Percentiles rank a stretch among this genome's conserved stretches.
These are phyloP conservation scores for Coniochaeta sp. DNA, from an alignment of 2,329 filamentous ascomycete species.

Conservation along the genomic window DNA sequence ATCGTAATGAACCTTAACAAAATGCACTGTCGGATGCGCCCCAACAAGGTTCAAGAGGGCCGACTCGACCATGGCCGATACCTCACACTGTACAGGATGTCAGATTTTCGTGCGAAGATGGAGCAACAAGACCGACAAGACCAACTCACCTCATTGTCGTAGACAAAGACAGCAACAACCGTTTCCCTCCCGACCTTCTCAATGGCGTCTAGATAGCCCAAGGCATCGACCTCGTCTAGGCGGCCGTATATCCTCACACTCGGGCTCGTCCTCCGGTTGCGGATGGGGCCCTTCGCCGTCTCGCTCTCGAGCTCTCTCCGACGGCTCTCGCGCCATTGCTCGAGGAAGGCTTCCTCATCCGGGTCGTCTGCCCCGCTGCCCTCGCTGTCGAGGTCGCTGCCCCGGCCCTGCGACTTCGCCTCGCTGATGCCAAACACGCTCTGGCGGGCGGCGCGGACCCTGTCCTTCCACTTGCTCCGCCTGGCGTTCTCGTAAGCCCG, in stretches of 20 bases:
- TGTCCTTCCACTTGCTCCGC: slow-evolving; percentile 45
- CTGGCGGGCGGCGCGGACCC: slow-evolving; percentile 43
- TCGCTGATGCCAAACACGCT: slow-evolving; percentile 45
- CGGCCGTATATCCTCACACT: slow-evolving; percentile 72
- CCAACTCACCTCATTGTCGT: slow-evolving; percentile 69
- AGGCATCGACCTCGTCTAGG: slow-evolving; percentile 77
- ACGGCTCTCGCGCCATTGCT: slow-evolving; percentile 76
- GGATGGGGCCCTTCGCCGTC: slow-evolving; percentile 37
- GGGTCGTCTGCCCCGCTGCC: slow-evolving; percentile 42
- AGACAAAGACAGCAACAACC: slow-evolving; percentile 87
- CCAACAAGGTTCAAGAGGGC: slow-evolving; percentile 70
- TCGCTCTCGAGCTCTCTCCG: slow-evolving; percentile 68
- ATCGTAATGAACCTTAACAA: slow-evolving; percentile 84
- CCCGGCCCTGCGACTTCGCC: slow-evolving; percentile 16
- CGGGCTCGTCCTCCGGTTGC: slow-evolving; percentile 65
- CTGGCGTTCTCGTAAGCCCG: slow-evolving; percentile 66
- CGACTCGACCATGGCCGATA: slow-evolving; percentile 71
- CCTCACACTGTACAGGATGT: slow-evolving; percentile 53
- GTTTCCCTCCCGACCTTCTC: slow-evolving; percentile 80
- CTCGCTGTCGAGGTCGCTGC: slow-evolving; percentile 22
- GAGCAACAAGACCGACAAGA: background rate
- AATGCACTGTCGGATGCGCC: slow-evolving; percentile 65
- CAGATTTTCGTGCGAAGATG: slow-evolving; percentile 12
- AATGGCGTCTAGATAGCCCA: slow-evolving; percentile 91
- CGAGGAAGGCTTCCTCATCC: slow-evolving; percentile 75